phyloP scores from a whole-genome alignment of 1,139 yeast species.

The Saccharomycopsis hybrid region DNA sequence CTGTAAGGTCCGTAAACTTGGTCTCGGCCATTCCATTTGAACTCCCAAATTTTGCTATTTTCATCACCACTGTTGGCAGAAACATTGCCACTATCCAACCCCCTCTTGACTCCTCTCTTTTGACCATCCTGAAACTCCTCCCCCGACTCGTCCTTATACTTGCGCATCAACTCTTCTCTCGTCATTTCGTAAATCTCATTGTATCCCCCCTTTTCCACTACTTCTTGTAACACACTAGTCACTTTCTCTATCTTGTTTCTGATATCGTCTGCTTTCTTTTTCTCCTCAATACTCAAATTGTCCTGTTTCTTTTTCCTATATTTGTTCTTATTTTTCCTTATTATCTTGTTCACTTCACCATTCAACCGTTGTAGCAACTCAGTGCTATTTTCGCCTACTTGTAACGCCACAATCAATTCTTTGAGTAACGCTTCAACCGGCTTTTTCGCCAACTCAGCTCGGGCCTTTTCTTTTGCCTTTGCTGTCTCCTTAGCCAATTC shows the following conservation, averaged over 20 bases:
- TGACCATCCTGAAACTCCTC: conserved; percentile 23
- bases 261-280: conserved; percentile 24
- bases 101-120: conserved; percentile 16
- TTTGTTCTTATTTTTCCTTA: neutral
- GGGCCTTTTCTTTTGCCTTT: neutral
- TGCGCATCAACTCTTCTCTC: conserved; percentile 54
- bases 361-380: conserved; percentile 50
- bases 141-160: conserved; percentile 47
- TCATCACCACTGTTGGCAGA: conserved; percentile 10
- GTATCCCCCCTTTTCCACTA: conserved; percentile 37
- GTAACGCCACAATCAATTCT: conserved; percentile 37
- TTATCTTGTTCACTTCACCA: conserved; percentile 20
- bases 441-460: neutral
- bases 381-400: conserved; percentile 58
- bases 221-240: conserved; percentile 45
- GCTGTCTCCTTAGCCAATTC: conserved; percentile 9
- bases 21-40: conserved; percentile 46
- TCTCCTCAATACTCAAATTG: conserved; percentile 12
- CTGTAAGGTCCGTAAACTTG: conserved; percentile 57
- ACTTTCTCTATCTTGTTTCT: conserved; percentile 33
- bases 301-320: conserved; percentile 24
- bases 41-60: conserved; percentile 46
- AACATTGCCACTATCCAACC: conserved; percentile 21
- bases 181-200: conserved; percentile 46
- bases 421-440: conserved; percentile 30